A percentile compares a stretch with the other conserved stretches of the same genome.
Conservation (phyloP, 2,329 filamentous ascomycete species). For the Penicillium sp. region DNA sequence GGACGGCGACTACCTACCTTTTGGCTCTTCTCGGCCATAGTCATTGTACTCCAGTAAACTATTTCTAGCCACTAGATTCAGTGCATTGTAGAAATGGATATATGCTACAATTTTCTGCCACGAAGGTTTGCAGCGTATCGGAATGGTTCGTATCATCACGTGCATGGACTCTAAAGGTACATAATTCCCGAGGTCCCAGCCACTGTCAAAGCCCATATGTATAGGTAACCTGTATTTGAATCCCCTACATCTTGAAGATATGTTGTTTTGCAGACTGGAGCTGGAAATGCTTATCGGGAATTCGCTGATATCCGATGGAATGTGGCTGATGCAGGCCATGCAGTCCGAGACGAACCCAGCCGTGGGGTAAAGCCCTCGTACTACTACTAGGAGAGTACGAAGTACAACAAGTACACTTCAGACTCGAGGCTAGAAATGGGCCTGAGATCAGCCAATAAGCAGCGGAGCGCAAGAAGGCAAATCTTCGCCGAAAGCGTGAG, state of each 20-base stretch:
- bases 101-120: neutral
- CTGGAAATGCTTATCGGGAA: neutral
- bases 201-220: too few relatives aligned
- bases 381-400: too few relatives aligned
- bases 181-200: too few relatives aligned
- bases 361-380: conserved; percentile 3
- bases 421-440: neutral
- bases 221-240: too few relatives aligned
- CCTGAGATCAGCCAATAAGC: neutral
- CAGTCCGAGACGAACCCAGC: conserved; percentile 5
- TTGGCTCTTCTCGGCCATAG: conserved; percentile 5
- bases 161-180: neutral
- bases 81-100: neutral
- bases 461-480: conserved; percentile 3
- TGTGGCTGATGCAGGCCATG: neutral
- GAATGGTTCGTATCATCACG: neutral
- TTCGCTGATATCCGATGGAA: neutral
- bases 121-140: neutral
- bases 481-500: conserved; percentile 10
- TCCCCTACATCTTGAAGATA: too few relatives aligned
- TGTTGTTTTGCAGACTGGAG: neutral
- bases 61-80: neutral
- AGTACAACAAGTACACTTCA: neutral
- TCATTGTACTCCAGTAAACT: neutral
- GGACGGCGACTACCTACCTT: conserved; percentile 2